Evolutionary conservation across 352 stramenopile species (phyloP).

Genomic region (Saprolegnia parasitica): DNA sequence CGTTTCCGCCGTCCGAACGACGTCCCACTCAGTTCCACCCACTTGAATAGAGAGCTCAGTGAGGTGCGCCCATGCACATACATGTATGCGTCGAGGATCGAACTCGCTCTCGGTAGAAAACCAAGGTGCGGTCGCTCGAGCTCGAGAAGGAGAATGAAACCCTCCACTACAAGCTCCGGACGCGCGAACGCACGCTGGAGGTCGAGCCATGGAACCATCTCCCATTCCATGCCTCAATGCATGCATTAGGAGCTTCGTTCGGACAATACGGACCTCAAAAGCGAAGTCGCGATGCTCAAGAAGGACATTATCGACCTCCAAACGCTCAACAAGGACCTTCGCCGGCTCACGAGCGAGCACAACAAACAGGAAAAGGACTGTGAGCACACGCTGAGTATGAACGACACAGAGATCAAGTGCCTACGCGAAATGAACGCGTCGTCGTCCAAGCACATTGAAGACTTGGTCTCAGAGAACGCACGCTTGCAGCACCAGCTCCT

Average conservation of each 20-base stretch:
- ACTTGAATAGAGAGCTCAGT: neutral
- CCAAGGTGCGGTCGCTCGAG: constrained; percentile 65
- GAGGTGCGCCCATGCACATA: neutral
- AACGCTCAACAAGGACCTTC: constrained; percentile 30
- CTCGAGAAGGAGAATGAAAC: constrained; percentile 71
- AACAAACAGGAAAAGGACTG: constrained; percentile 27
- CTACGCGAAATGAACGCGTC: constrained; percentile 67
- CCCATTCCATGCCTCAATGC: neutral
- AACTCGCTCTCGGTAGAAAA: constrained; percentile 35
- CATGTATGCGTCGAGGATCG: neutral
- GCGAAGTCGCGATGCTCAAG: constrained; percentile 52
- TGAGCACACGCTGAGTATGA: constrained; percentile 31
- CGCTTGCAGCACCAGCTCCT: constrained; percentile 67
- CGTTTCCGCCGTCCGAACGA: neutral
- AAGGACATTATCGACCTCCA: constrained; percentile 57
- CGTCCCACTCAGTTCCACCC: neutral
- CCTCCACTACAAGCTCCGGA: constrained; percentile 64
- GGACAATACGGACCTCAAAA: constrained; percentile 51
- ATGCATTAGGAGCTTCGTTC: constrained; percentile 47
- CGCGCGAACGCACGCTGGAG: constrained; percentile 66
- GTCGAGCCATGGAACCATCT: constrained; percentile 8
- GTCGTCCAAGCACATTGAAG: constrained; percentile 72
- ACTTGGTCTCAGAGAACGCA: constrained; percentile 62
- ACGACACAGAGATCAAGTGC: constrained; percentile 78
- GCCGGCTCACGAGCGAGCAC: constrained; percentile 45